Evolutionary conservation across 306 rosid genomes (phyloP).

Genomic region (Nissolia schottii): DNA sequence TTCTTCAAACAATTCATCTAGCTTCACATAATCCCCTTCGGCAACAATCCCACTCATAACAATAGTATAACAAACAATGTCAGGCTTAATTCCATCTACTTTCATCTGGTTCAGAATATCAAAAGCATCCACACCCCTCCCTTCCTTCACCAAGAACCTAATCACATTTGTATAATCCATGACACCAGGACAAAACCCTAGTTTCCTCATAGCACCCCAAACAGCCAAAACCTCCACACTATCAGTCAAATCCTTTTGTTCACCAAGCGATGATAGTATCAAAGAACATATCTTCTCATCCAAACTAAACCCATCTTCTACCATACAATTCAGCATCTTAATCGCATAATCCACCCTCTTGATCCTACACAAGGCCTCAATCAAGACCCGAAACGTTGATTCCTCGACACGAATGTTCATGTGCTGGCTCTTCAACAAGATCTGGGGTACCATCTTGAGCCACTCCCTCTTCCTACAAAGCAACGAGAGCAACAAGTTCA

Average conservation of each 20-base stretch:
- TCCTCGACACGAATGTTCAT: conserved; percentile 69
- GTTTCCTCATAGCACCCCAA: conserved; percentile 47
- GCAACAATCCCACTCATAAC: conserved; percentile 49
- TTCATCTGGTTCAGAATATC: conserved; percentile 52
- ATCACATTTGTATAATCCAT: conserved; percentile 59
- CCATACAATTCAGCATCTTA: conserved; percentile 52
- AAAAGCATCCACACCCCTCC: conserved; percentile 51
- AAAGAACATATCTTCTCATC: conserved; percentile 53
- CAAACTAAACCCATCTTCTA: conserved; percentile 57
- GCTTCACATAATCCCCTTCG: conserved; percentile 39
- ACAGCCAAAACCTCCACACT: conserved; percentile 43
- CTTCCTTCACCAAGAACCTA: conserved; percentile 52
- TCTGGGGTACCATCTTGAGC: conserved; percentile 54
- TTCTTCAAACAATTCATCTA: conserved; percentile 69
- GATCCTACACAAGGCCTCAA: conserved; percentile 53
- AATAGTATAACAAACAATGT: conserved; percentile 73
- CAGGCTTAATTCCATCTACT: conserved; percentile 59
- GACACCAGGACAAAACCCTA: conserved; percentile 57
- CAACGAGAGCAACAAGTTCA: conserved; percentile 56
- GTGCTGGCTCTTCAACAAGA: conserved; percentile 49
- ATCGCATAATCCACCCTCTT: conserved; percentile 54
- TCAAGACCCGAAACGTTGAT: conserved; percentile 56
- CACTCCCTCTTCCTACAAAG: conserved; percentile 50
- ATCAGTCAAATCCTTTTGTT: conserved; percentile 33
- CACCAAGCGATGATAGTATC: conserved; percentile 51